Evolutionary conservation across 805 yeast species (phyloP).

Genomic region (Hanseniaspora clermontiae): DNA sequence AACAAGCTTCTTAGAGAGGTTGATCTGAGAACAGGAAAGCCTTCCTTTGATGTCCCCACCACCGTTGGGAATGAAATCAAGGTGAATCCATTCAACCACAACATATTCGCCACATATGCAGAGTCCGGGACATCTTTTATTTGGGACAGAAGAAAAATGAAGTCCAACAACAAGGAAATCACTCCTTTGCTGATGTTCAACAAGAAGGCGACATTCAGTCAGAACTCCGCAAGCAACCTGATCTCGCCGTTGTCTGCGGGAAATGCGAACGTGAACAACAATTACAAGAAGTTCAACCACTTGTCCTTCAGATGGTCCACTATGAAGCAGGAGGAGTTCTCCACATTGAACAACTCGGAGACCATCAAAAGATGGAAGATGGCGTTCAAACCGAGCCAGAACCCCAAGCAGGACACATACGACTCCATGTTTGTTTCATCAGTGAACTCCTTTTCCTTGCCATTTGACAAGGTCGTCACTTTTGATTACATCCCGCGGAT

Average conservation of each 20-base stretch:
- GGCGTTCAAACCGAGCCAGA: constrained; percentile 40
- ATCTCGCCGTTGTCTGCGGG: background rate
- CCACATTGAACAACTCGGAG: constrained; percentile 69
- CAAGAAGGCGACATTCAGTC: constrained; percentile 11
- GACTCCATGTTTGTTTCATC: constrained; percentile 62
- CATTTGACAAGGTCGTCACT: constrained; percentile 68
- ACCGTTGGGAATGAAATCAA: constrained; percentile 56
- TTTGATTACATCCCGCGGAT: constrained; percentile 65
- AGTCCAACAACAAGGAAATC: background rate
- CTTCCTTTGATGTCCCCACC: constrained; percentile 63
- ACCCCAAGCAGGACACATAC: constrained; percentile 20
- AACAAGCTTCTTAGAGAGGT: constrained; percentile 66
- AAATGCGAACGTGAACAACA: constrained; percentile 30
- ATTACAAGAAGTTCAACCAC: constrained; percentile 44
- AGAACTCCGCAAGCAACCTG: constrained; percentile 10
- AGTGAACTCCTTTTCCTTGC: constrained; percentile 63
- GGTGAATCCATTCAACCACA: constrained; percentile 54
- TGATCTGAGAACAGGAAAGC: constrained; percentile 54
- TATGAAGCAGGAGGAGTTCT: constrained; percentile 54
- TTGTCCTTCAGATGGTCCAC: constrained; percentile 62
- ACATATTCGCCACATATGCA: constrained; percentile 58
- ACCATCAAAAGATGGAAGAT: constrained; percentile 69
- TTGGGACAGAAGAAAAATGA: constrained; percentile 63
- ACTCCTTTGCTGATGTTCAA: constrained; percentile 11
- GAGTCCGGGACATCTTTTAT: constrained; percentile 77